These are phyloP conservation scores for Populus simonii DNA, from an alignment of 345 rosid genomes.

Conservation along the genomic window DNA sequence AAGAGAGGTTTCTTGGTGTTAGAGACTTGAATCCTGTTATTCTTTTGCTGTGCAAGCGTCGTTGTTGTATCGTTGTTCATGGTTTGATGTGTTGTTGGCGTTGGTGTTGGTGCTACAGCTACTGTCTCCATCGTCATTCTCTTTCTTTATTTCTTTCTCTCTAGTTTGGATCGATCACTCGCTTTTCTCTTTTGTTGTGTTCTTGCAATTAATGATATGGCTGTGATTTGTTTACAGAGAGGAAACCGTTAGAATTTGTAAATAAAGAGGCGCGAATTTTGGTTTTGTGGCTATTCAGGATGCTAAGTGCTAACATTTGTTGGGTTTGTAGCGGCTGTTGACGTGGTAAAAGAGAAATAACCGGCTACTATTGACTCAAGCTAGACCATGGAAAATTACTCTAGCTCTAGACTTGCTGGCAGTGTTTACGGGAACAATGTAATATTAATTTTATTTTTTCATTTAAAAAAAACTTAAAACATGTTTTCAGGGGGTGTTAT, in stretches of 20 bases:
- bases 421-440: too few relatives aligned
- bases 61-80: background rate
- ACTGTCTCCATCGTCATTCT: slow-evolving; percentile 20
- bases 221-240: background rate
- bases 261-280: background rate
- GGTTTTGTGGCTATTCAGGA: background rate
- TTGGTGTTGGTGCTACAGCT: background rate
- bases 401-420: too few relatives aligned
- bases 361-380: background rate
- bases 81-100: background rate
- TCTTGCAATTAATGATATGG: background rate
- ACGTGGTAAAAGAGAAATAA: slow-evolving; percentile 4
- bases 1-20: slow-evolving; percentile 37
- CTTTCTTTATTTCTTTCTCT: background rate
- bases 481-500: too few relatives aligned
- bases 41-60: slow-evolving; percentile 20
- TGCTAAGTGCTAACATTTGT: background rate
- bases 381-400: too few relatives aligned
- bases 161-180: background rate
- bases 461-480: too few relatives aligned
- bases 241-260: slow-evolving; percentile 1
- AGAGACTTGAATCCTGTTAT: slow-evolving; percentile 34
- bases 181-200: background rate
- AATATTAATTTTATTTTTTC: too few relatives aligned
- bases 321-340: background rate